These are phyloP conservation scores for Phytophthora quininea DNA, from an alignment of 352 stramenopile genomes.

Conservation along the genomic window DNA sequence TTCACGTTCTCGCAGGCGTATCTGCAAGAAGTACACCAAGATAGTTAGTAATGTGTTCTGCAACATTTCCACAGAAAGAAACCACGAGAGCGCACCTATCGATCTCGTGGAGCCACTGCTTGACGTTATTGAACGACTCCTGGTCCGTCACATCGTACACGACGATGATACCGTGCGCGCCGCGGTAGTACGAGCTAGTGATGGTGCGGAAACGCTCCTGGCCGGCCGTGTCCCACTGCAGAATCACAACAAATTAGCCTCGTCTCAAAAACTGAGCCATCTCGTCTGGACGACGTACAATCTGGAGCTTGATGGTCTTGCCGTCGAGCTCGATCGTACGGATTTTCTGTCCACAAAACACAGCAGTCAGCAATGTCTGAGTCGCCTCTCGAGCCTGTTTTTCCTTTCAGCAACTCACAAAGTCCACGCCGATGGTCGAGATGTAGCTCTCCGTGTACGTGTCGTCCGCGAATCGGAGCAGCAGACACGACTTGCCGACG, in stretches of 20 bases:
- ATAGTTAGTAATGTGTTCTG: neutral
- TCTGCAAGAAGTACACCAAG: slow-evolving; percentile 39
- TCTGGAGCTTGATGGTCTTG: slow-evolving; percentile 99
- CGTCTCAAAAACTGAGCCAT: neutral
- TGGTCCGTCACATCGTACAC: slow-evolving; percentile 99
- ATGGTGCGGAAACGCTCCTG: slow-evolving; percentile 99
- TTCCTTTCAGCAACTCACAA: slow-evolving; percentile 83
- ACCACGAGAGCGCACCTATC: slow-evolving; percentile 51
- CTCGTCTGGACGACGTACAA: slow-evolving; percentile 67
- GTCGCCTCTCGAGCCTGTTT: neutral
- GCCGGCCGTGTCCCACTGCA: slow-evolving; percentile 98
- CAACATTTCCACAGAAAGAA: too few species aligned
- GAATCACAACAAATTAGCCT: slow-evolving; percentile 20
- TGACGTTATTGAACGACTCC: slow-evolving; percentile 98
- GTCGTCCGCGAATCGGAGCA: slow-evolving; percentile 99
- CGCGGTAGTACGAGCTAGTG: slow-evolving; percentile 99
- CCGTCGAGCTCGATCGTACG: slow-evolving; percentile 99
- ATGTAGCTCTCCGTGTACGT: slow-evolving; percentile 99
- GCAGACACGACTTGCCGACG: slow-evolving; percentile 98
- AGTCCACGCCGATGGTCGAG: slow-evolving; percentile 99
- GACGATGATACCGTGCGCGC: slow-evolving; percentile 99
- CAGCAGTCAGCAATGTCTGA: slow-evolving; percentile 21
- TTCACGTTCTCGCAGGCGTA: slow-evolving; percentile 97
- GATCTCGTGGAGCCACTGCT: slow-evolving; percentile 97
- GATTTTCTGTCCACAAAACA: slow-evolving; percentile 92